phyloP scores from a whole-genome alignment of 106 monocot genomes.

The Posidonia australis region DNA sequence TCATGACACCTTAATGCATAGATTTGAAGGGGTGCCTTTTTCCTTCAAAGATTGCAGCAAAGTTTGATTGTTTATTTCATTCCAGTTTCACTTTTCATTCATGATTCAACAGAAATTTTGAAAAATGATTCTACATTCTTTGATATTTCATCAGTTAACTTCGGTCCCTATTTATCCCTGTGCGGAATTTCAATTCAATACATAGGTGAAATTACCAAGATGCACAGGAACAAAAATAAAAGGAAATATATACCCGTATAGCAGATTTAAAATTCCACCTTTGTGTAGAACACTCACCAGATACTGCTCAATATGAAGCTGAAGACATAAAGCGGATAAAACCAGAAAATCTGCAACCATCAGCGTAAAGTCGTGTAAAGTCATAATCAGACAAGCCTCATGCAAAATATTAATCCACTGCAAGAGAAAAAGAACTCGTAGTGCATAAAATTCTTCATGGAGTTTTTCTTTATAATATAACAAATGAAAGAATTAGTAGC shows the following conservation, averaged over 20 bases:
- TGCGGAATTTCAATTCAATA: too few relatives aligned
- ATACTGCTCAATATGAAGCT: conserved; percentile 80
- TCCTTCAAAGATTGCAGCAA: too few relatives aligned
- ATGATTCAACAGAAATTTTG: background rate
- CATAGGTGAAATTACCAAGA: background rate
- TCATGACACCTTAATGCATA: too few relatives aligned
- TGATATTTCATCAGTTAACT: too few relatives aligned
- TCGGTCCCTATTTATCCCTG: too few relatives aligned
- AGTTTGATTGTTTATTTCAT: too few relatives aligned
- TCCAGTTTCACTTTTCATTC: too few relatives aligned
- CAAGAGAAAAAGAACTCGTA: background rate
- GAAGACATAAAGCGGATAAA: conserved; percentile 87
- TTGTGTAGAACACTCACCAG: conserved; percentile 44
- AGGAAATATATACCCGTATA: background rate
- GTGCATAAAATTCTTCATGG: too few relatives aligned
- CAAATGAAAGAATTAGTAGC: too few relatives aligned
- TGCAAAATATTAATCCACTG: background rate
- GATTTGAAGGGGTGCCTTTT: too few relatives aligned
- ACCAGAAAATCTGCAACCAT: conserved; percentile 77
- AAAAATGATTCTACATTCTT: too few relatives aligned
- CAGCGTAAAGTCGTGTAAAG: background rate
- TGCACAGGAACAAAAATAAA: background rate
- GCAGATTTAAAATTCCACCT: background rate
- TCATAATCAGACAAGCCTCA: conserved; percentile 1
- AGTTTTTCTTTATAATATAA: too few relatives aligned